A percentile compares a stretch with the other conserved stretches of the same genome.
These are phyloP conservation scores for Vickermania ingenoplastis DNA, from an alignment of 208 protist species.

Conservation along the genomic window DNA sequence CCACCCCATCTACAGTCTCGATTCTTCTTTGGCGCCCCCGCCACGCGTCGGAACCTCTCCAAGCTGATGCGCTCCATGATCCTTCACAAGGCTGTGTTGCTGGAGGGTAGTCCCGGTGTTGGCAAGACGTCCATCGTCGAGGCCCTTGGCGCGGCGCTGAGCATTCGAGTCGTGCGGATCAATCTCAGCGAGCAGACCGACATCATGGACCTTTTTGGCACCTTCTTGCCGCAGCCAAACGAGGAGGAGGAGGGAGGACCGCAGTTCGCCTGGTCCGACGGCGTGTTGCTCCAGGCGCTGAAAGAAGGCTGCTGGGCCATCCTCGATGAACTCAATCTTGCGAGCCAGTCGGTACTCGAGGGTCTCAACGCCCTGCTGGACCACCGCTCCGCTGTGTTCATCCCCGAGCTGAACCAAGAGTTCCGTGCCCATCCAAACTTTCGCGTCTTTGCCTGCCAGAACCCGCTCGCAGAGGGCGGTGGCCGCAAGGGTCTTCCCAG, in stretches of 20 bases:
- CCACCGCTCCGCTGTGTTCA: constrained; percentile 94
- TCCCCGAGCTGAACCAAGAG: constrained; percentile 88
- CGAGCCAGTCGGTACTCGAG: constrained; percentile 98
- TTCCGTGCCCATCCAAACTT: constrained; percentile 87
- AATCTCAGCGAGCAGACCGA: constrained; percentile 99
- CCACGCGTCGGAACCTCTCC: constrained; percentile 94
- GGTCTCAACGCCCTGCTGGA: constrained; percentile 99
- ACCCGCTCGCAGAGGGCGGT: constrained; percentile 96
- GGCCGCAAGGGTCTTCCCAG: constrained; percentile 99
- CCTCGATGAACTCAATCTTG: constrained; percentile 99
- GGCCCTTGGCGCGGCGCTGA: constrained; percentile 89
- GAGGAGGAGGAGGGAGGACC: constrained; percentile 16
- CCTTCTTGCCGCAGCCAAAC: constrained; percentile 63
- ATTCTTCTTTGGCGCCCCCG: constrained; percentile 94
- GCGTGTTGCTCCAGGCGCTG: constrained; percentile 94
- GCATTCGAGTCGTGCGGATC: constrained; percentile 95
- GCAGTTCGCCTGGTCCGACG: constrained; percentile 97
- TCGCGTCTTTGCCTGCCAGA: constrained; percentile 99
- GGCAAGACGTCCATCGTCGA: constrained; percentile 99
- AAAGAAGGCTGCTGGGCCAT: constrained; percentile 98
- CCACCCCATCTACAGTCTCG: constrained; percentile 46
- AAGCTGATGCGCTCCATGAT: constrained; percentile 92
- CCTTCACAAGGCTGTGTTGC: constrained; percentile 93
- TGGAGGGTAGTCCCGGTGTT: constrained; percentile 97
- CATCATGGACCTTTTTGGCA: constrained; percentile 97